Conservation (phyloP, 352 stramenopile genomes). For the Pythium vanterpoolii region DNA sequence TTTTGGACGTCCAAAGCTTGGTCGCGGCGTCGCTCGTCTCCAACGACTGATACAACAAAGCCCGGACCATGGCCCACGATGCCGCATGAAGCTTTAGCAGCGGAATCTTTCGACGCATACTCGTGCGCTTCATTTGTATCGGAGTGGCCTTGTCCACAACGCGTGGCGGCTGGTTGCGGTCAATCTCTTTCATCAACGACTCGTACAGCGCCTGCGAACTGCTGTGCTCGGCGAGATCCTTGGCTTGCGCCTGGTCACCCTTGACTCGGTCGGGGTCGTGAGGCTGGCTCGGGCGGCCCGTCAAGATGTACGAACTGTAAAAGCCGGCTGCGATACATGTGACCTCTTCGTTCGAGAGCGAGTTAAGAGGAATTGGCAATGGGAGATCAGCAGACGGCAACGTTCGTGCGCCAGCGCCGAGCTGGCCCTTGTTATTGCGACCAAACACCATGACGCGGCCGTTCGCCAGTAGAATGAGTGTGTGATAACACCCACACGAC, state of each 20-base stretch:
- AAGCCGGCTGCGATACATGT: slow-evolving; percentile 79
- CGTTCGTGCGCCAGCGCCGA: slow-evolving; percentile 69
- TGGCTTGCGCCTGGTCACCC: slow-evolving; percentile 42
- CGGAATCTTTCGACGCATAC: slow-evolving; percentile 50
- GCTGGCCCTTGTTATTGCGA: slow-evolving; percentile 86
- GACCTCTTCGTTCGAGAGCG: slow-evolving; percentile 78
- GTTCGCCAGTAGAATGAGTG: slow-evolving; percentile 71
- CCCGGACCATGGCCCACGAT: slow-evolving; percentile 71
- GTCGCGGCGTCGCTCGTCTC: neutral
- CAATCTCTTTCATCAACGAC: slow-evolving; percentile 87
- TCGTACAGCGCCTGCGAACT: slow-evolving; percentile 81
- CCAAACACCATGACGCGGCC: slow-evolving; percentile 85
- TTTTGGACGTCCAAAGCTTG: neutral
- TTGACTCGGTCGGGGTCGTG: slow-evolving; percentile 27
- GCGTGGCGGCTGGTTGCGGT: slow-evolving; percentile 36
- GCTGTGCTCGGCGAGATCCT: slow-evolving; percentile 61
- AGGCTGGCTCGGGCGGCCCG: slow-evolving; percentile 49
- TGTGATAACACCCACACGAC: slow-evolving; percentile 85
- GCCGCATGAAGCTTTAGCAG: slow-evolving; percentile 76
- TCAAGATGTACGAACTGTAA: slow-evolving; percentile 89
- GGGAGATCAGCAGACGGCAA: slow-evolving; percentile 79
- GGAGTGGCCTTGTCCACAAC: slow-evolving; percentile 12
- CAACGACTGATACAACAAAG: slow-evolving; percentile 82
- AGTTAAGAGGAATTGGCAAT: slow-evolving; percentile 70
- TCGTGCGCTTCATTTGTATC: slow-evolving; percentile 44